Evolutionary conservation across 176 grass and related monocot species (phyloP), one percentile per base, ranked within the genome.

Genomic region (Elaeis guineensis): DNA sequence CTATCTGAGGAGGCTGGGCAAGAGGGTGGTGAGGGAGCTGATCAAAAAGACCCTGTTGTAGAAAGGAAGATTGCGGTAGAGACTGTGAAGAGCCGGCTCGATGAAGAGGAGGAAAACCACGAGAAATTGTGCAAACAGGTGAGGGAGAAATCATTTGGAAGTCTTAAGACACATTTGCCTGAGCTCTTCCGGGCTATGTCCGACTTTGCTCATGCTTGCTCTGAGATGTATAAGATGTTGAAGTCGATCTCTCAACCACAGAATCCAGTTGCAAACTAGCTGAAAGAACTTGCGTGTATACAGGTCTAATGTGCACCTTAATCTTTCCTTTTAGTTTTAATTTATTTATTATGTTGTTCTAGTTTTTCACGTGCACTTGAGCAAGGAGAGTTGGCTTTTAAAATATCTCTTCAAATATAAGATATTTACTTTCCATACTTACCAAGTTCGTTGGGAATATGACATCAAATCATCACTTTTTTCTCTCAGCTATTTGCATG

Each of bases 111-210:
- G 0, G 94, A 98, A 51, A 17, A 52, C 30, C 73, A 83, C 51
- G 73, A 76, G 55, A 86, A 78, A 66, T n/a, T 98, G 23, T 72
- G 80, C 12, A 98, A 83, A 74, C 94, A 98, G 72, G 88, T 89
- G 17, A 86, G 88, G 52, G 94, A 98, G 54, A 98, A 93, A 52
- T 92, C 94, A 26, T 62, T 89, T 11, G 77, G 75, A 1, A 86
- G 76, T 65, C 79, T 98, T 54, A 98, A 79, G 67, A 86, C 84
- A 8, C 84, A 89, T 54, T 59, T 98, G 60, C 94, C 94, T 15
- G 94, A 98, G 75, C 64, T 98, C 53, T 93, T 98, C 39, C 81
- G 88, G 0, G 82, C 85, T 5, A 63, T 98, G 60, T 78, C 79
- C 0, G 88, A 93, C 69, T 98, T 98, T 58, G 77, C 94, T 5